Evolutionary conservation across 2,329 filamentous ascomycete genomes (phyloP).

Genomic region (Ceratocystis ficicola): DNA sequence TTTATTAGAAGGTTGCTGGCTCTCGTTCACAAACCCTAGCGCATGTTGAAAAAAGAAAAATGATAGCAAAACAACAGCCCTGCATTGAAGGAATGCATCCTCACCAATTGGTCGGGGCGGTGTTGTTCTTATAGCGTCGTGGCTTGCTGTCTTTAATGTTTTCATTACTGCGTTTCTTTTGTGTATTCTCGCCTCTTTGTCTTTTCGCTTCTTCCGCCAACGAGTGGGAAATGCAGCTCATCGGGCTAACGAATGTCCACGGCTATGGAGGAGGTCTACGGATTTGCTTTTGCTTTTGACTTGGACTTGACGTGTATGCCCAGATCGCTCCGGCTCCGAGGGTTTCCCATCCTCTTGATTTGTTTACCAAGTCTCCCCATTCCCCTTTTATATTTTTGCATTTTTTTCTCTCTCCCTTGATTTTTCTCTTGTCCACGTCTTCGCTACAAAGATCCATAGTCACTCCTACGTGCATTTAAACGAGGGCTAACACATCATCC

Average conservation of each 20-base stretch:
- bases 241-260: background rate
- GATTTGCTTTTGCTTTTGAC: background rate
- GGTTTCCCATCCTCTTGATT: background rate
- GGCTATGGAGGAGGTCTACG: background rate
- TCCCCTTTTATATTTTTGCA: too few species aligned
- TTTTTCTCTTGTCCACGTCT: constrained; percentile 2
- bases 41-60: too few species aligned
- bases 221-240: background rate
- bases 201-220: background rate
- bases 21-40: background rate
- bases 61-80: too few species aligned
- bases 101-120: constrained; percentile 1
- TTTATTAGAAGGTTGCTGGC: background rate
- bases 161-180: background rate
- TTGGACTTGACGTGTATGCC: background rate
- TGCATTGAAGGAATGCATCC: background rate
- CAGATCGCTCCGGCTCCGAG: constrained; percentile 3
- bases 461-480: constrained; percentile 2
- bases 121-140: background rate
- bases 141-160: background rate
- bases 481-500: constrained; percentile 10
- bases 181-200: background rate
- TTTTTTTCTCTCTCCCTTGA: background rate
- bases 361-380: too few species aligned
- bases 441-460: background rate